Evolutionary conservation across 2,329 filamentous ascomycete genomes (phyloP).

Genomic region (Cadophora sp.): DNA sequence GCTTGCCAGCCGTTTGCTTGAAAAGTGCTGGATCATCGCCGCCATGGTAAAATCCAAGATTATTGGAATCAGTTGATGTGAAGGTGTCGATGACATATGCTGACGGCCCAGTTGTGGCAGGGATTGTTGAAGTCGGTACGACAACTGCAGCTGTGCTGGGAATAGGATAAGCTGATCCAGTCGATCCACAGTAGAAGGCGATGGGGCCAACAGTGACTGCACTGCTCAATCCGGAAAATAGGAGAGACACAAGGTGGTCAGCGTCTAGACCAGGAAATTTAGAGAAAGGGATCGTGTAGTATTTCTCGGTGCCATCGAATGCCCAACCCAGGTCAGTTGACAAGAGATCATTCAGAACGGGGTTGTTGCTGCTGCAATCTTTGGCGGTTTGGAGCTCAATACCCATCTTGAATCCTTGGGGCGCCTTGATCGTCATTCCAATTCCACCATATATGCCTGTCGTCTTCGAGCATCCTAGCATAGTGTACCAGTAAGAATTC

Average conservation of each 20-base stretch:
- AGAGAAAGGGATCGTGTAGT: slow-evolving; percentile 64
- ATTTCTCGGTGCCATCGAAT: slow-evolving; percentile 64
- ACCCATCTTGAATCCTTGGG: slow-evolving; percentile 56
- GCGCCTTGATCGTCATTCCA: slow-evolving; percentile 60
- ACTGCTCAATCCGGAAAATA: slow-evolving; percentile 55
- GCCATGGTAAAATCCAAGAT: slow-evolving; percentile 70
- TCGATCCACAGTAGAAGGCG: slow-evolving; percentile 63
- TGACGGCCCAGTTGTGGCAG: slow-evolving; percentile 56
- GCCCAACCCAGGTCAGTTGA: slow-evolving; percentile 61
- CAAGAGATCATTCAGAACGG: slow-evolving; percentile 39
- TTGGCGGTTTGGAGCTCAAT: slow-evolving; percentile 58
- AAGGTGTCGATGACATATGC: slow-evolving; percentile 68
- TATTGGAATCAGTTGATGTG: slow-evolving; percentile 57
- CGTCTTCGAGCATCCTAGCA: slow-evolving; percentile 60
- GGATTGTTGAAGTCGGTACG: slow-evolving; percentile 55
- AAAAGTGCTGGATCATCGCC: slow-evolving; percentile 64
- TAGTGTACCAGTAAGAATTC: slow-evolving; percentile 64
- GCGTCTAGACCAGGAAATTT: slow-evolving; percentile 58
- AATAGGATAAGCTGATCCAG: slow-evolving; percentile 56
- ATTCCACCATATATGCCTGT: slow-evolving; percentile 60
- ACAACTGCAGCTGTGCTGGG: slow-evolving; percentile 50
- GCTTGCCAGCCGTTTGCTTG: slow-evolving; percentile 56
- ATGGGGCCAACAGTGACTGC: slow-evolving; percentile 62
- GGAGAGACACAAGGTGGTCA: slow-evolving; percentile 58
- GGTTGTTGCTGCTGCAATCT: slow-evolving; percentile 48